These are phyloP conservation scores for Aureobasidium sp. DNA, from an alignment of 2,329 filamentous ascomycete species.

Conservation along the genomic window DNA sequence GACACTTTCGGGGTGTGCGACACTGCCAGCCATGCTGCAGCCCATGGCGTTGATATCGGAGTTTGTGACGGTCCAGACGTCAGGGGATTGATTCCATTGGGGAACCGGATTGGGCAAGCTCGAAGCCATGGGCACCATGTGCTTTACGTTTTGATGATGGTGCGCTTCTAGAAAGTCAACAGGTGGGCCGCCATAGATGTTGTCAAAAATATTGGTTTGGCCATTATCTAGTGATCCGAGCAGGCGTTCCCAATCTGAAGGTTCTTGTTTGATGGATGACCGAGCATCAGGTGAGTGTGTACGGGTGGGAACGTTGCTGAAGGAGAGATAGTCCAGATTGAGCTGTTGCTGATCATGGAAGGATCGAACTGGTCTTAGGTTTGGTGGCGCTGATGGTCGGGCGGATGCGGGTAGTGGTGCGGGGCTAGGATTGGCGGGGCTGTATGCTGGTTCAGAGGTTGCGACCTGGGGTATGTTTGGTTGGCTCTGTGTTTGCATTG, in stretches of 20 bases:
- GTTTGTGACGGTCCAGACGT: constrained; percentile 22
- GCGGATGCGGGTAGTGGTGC: constrained; percentile 22
- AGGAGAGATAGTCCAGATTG: constrained; percentile 42
- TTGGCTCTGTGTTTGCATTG: constrained; percentile 40
- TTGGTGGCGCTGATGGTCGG: constrained; percentile 25
- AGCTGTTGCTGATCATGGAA: background rate
- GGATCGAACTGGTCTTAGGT: background rate
- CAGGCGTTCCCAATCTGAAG: constrained; percentile 71
- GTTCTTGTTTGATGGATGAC: constrained; percentile 25
- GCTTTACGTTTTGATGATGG: constrained; percentile 4
- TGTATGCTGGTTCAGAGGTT: constrained; percentile 40
- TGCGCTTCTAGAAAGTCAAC: constrained; percentile 28
- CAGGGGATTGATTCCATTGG: constrained; percentile 18
- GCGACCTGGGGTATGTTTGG: constrained; percentile 36
- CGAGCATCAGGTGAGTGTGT: constrained; percentile 10
- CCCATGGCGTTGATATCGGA: background rate
- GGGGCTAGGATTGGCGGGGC: constrained; percentile 27
- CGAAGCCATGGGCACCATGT: background rate
- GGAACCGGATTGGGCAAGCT: background rate
- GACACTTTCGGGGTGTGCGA: constrained; percentile 42
- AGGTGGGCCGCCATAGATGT: constrained; percentile 62
- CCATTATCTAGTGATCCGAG: constrained; percentile 72
- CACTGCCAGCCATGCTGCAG: constrained; percentile 15
- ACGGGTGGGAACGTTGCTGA: constrained; percentile 28
- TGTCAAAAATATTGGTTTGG: constrained; percentile 73